Evolutionary conservation across 352 stramenopile species (phyloP).

Genomic region (Globisporangium splendens): DNA sequence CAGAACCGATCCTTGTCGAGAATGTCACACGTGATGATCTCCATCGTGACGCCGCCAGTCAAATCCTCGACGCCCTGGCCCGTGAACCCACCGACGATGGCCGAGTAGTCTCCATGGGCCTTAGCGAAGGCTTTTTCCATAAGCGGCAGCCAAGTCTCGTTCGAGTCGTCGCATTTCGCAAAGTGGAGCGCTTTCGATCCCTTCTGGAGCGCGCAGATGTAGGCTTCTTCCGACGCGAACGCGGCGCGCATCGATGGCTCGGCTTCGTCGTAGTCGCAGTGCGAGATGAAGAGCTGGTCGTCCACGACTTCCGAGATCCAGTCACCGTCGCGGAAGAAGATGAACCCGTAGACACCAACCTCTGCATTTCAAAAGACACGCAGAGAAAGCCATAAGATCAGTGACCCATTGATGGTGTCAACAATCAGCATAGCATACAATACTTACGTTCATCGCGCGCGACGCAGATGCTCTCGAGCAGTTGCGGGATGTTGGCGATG

Average conservation of each 20-base stretch:
- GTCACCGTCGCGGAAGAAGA: conserved; percentile 48
- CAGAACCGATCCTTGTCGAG: conserved; percentile 36
- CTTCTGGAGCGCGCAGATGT: conserved; percentile 23
- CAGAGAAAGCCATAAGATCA: background rate
- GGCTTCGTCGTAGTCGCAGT: conserved; percentile 23
- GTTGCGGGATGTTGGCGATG: conserved; percentile 56
- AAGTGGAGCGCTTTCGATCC: conserved; percentile 39
- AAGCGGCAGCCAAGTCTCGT: conserved; percentile 82
- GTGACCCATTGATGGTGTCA: background rate
- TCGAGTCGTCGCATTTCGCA: conserved; percentile 36
- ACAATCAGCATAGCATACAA: background rate
- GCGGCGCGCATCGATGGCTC: conserved; percentile 15
- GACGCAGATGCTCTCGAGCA: conserved; percentile 66
- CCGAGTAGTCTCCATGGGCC: conserved; percentile 65
- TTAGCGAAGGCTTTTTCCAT: conserved; percentile 88
- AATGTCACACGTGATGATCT: conserved; percentile 30
- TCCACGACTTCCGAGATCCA: conserved; percentile 45
- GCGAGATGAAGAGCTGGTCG: conserved; percentile 36
- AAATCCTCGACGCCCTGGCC: conserved; percentile 43
- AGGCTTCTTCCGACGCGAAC: conserved; percentile 24
- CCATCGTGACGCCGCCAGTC: conserved; percentile 36
- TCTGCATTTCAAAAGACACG: conserved; percentile 8
- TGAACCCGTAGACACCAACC: conserved; percentile 50
- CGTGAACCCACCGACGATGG: conserved; percentile 55
- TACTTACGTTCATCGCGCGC: conserved; percentile 30